phyloP scores from a whole-genome alignment of 2,329 filamentous ascomycete species.

The Cercospora zeina region DNA sequence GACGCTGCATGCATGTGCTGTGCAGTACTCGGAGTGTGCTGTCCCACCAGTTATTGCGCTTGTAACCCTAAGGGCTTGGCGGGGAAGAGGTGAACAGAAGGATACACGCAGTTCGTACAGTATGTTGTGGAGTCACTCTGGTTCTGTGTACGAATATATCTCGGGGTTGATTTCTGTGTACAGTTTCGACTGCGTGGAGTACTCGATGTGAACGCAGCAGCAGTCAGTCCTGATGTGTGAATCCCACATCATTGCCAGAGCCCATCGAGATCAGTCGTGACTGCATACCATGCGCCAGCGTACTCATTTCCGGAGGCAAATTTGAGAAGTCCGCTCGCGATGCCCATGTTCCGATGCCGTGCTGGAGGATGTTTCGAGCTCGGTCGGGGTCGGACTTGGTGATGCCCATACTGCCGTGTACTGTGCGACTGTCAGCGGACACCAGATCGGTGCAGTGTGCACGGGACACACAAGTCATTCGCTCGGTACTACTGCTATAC shows the following conservation, averaged over 20 bases:
- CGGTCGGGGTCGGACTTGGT: conserved; percentile 56
- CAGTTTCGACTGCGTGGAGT: no score
- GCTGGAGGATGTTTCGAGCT: conserved; percentile 73
- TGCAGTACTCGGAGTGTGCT: background rate
- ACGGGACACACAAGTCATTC: conserved; percentile 55
- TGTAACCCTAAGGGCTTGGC: background rate
- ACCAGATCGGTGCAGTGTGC: no score
- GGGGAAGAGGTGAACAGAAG: no score
- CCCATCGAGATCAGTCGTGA: conserved; percentile 63
- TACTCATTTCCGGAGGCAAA: conserved; percentile 44
- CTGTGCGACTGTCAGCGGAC: background rate
- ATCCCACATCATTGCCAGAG: conserved; percentile 62
- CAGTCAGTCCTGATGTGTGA: conserved; percentile 56
- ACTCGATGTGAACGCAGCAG: background rate
- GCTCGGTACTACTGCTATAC: conserved; percentile 60
- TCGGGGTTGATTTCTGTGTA: no score
- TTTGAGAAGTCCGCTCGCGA: conserved; percentile 57
- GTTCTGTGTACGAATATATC: no score
- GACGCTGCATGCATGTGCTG: no score
- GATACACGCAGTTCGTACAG: no score
- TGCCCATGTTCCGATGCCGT: conserved; percentile 69
- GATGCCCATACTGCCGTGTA: conserved; percentile 72
- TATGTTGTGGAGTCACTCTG: no score
- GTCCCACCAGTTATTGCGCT: background rate
- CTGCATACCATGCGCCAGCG: conserved; percentile 64